Percentiles rank a stretch among this genome's conserved stretches.
Evolutionary conservation across 2,329 filamentous ascomycete species (phyloP).

Genomic region (Hymenoscyphus albidus): DNA sequence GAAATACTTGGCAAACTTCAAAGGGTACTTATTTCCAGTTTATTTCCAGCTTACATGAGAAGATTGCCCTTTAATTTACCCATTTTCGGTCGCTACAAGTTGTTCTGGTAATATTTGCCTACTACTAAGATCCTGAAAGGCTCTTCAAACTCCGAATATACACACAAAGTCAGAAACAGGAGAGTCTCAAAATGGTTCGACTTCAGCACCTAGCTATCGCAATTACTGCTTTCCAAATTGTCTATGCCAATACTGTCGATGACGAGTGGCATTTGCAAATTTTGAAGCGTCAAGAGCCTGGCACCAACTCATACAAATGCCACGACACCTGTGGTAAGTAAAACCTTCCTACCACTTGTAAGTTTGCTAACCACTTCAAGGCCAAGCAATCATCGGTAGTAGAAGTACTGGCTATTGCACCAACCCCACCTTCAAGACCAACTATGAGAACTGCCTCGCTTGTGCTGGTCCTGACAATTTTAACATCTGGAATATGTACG

Average conservation of each 20-base stretch:
- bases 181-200: constrained; percentile 17
- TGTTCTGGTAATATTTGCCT: constrained; percentile 2
- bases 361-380: neutral
- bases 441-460: constrained; percentile 21
- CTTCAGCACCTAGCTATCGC: constrained; percentile 11
- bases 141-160: neutral
- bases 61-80: neutral
- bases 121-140: neutral
- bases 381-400: constrained; percentile 10
- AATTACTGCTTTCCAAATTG: constrained; percentile 9
- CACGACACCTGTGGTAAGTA: constrained; percentile 21
- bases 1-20: constrained; percentile 4
- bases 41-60: neutral
- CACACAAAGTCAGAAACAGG: constrained; percentile 4
- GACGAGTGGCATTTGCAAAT: constrained; percentile 16
- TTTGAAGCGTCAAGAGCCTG: constrained; percentile 21
- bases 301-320: constrained; percentile 19
- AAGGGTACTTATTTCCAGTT: neutral
- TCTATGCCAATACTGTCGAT: constrained; percentile 10
- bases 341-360: neutral
- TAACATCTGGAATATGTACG: constrained; percentile 26
- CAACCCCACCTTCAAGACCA: constrained; percentile 17
- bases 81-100: neutral
- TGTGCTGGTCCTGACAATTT: constrained; percentile 24
- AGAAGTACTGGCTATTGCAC: constrained; percentile 16